Base-by-base conservation (phyloP, 2,329 filamentous ascomycete species). In the Fusarium sp. region DNA sequence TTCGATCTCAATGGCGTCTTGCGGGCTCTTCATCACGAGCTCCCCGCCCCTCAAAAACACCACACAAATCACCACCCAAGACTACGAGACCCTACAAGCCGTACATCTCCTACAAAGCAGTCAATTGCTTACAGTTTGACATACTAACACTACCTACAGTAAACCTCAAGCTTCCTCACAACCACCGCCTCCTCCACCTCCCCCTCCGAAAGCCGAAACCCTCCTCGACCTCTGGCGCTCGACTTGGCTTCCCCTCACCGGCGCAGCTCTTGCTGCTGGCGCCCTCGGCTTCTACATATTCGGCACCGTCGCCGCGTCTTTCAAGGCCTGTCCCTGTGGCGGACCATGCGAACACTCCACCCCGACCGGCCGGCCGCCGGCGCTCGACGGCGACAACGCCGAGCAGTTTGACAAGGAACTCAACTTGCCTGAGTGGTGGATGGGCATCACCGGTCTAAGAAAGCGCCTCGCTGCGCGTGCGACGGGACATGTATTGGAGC, bases 331-430 rank as follows among this genome's bases (percentile, higher is more conserved):
- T 1, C 71, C 77, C 29, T 75, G 76, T 56, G 64, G 69, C 29
- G 70, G 69, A 40, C 77, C 79, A 69, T 79, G 78, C 66, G 80
- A 82, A 63, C 82, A 85, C 65, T 71, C 78, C 50, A 71, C 78
- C 14, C 85, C 87, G 6, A 88, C 87, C 22, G 87, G 87, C 35
- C 86, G 86, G 13, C 86, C 87, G 5, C 82, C 84, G 27, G 84
- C 85, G 63, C 82, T 88, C 72, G 84, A 82, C 20, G 80, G 82
- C 58, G 82, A 85, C 60, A 83, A 84, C 16, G 90, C 90, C 20
- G 82, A 83, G 31, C 85, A 86, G 45, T 92, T 92, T 78, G 90
- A 92, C 81, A 82, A 84, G 65, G 86, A 87, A 69, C 88, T 92
- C 40, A 85, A 91, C 78, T 82, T 85, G 75, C 87, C 87, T 5